phyloP scores from a whole-genome alignment of 352 stramenopile genomes.

The Phytophthora pini region DNA sequence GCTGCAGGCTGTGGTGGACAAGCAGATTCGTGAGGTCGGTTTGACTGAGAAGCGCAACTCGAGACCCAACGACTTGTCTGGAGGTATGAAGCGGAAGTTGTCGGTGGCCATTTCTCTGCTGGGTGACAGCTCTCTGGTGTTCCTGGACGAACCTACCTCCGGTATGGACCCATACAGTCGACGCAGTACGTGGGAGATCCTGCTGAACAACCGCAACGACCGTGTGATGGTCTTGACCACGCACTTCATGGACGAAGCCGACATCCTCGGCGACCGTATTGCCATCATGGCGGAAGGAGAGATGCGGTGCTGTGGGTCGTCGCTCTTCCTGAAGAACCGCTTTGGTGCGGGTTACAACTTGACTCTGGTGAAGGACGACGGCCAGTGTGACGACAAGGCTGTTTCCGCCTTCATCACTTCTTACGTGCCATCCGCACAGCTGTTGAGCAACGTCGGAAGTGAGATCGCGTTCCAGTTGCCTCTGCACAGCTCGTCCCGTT shows the following conservation, averaged over 20 bases:
- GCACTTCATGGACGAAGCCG: slow-evolving; percentile 94
- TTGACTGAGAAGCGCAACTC: slow-evolving; percentile 61
- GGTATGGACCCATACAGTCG: slow-evolving; percentile 96
- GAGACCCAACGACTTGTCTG: slow-evolving; percentile 58
- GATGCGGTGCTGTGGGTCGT: slow-evolving; percentile 64
- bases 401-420: slow-evolving; percentile 34
- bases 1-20: slow-evolving; percentile 38
- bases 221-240: slow-evolving; percentile 75
- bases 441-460: slow-evolving; percentile 66
- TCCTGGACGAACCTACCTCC: slow-evolving; percentile 91
- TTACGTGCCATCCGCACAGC: slow-evolving; percentile 38
- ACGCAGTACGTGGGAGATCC: slow-evolving; percentile 91
- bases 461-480: slow-evolving; percentile 75
- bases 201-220: slow-evolving; percentile 12
- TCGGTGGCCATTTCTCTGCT: slow-evolving; percentile 89
- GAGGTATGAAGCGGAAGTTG: slow-evolving; percentile 92
- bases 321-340: slow-evolving; percentile 76
- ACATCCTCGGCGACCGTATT: slow-evolving; percentile 82
- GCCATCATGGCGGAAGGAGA: slow-evolving; percentile 83
- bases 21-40: slow-evolving; percentile 55
- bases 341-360: slow-evolving; percentile 73
- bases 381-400: slow-evolving; percentile 26
- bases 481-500: slow-evolving; percentile 42
- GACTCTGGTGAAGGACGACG: slow-evolving; percentile 57
- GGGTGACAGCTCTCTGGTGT: slow-evolving; percentile 78